Base-by-base conservation (phyloP, 2,329 filamentous ascomycete genomes). In the Fusarium papillatum region DNA sequence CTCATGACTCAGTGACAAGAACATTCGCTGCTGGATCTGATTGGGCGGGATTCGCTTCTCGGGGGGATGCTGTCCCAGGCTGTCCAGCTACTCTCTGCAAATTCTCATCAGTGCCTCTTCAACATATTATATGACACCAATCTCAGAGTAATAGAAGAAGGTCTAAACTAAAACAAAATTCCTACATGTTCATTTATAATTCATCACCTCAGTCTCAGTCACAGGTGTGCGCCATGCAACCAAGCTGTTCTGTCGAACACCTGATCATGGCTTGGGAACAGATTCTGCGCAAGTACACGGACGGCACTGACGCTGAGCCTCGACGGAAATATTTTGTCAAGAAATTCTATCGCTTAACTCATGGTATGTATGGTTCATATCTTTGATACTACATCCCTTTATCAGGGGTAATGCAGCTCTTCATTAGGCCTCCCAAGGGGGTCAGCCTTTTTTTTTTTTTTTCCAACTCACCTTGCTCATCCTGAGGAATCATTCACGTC, bases 1-100 rank as follows among this genome's bases (percentile, higher is more conserved):
- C 17, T 41, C 17, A 41, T 19, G 3, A 7, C 9, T 19, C 17
- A 3, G 17, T 10, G 17, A 41, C 17, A 10, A 41, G 38, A 19
- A 41, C 9, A 41, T 41, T 83, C 98, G 97, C 64, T 90, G 89
- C 84, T 96, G 93, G 43, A 98, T 94, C 71, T 98, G 93, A 19
- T 98, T 95, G 14, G 98, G 90, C 4, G 97, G n/a, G 43, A 24
- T 46, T 76, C 97, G 90, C 88, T 98, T 98, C 81, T 98, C 95
- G 29, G 0, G 97, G 96, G 7, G 13, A 24, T 46, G 41, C 11
- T 22, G n/a, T 14, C 11, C n/a, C n/a, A 46, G 41, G 43, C n/a
- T 46, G n/a, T 13, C 43, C 22, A 46, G 43, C n/a, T 46, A 16
- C 22, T 46, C n/a, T 22, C 7, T 5, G 43, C n/a, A 46, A 46